Percentiles rank a stretch among this genome's conserved stretches.
These are phyloP conservation scores for Chrysosporium queenslandicum DNA, from an alignment of 2,329 filamentous ascomycete genomes.

Conservation along the genomic window DNA sequence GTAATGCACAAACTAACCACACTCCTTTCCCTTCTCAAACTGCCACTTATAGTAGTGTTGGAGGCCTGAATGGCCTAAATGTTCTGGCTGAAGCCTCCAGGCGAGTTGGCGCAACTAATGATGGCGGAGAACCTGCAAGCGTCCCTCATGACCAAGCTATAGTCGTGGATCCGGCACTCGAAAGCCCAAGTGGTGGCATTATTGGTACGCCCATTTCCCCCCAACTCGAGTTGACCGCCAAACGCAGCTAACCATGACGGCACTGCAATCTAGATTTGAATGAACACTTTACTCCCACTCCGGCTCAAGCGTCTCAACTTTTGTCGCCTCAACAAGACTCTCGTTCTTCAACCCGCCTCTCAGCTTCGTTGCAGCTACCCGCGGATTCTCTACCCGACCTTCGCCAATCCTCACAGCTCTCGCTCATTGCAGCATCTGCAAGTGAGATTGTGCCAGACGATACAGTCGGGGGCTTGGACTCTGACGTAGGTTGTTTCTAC, in stretches of 20 bases:
- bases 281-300: constrained; percentile 1
- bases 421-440: constrained; percentile 39
- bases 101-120: constrained; percentile 52
- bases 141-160: constrained; percentile 22
- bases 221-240: not conserved
- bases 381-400: constrained; percentile 29
- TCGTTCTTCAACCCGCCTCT: constrained; percentile 24
- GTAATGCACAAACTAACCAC: constrained; percentile 29
- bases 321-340: constrained; percentile 9
- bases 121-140: constrained; percentile 32
- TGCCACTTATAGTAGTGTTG: constrained; percentile 11
- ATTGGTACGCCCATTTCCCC: constrained; percentile 10
- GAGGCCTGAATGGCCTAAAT: constrained; percentile 68
- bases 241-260: not conserved
- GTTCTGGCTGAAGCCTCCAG: constrained; percentile 81
- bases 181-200: constrained; percentile 19
- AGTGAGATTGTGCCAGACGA: constrained; percentile 37
- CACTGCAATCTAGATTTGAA: constrained; percentile 2
- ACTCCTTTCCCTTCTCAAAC: constrained; percentile 43
- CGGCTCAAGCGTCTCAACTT: constrained; percentile 4
- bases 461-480: constrained; percentile 26
- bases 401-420: constrained; percentile 35
- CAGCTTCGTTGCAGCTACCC: constrained; percentile 27
- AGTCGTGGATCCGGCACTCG: constrained; percentile 36
- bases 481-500: constrained; percentile 21